A percentile compares a stretch with the other conserved stretches of the same genome.
Evolutionary conservation across 2,329 filamentous ascomycete genomes (phyloP).

Genomic region (Cytospora piceae): DNA sequence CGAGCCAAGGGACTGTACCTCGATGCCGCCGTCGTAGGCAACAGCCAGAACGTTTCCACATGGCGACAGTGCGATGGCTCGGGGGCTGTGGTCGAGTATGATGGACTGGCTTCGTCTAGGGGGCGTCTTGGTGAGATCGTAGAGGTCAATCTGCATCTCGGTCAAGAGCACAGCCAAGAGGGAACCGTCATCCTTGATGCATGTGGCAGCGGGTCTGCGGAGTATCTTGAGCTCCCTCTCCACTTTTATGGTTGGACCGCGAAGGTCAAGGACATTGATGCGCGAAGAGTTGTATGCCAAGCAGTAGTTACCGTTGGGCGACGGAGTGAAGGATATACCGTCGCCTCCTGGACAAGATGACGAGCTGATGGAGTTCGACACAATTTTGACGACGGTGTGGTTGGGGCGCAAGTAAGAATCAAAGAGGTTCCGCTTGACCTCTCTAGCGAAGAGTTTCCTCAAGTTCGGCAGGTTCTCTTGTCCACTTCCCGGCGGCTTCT

Average conservation of each 20-base stretch:
- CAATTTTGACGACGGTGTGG: slow-evolving; percentile 74
- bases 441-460: slow-evolving; percentile 67
- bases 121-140: slow-evolving; percentile 67
- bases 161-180: slow-evolving; percentile 79
- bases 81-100: slow-evolving; percentile 76
- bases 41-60: slow-evolving; percentile 81
- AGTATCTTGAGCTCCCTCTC: slow-evolving; percentile 79
- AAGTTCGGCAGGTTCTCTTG: slow-evolving; percentile 61
- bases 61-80: slow-evolving; percentile 78
- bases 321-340: slow-evolving; percentile 82
- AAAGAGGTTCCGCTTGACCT: slow-evolving; percentile 78
- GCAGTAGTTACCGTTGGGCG: slow-evolving; percentile 72
- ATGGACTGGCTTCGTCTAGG: slow-evolving; percentile 75
- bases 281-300: slow-evolving; percentile 85
- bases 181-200: slow-evolving; percentile 77
- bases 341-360: slow-evolving; percentile 83
- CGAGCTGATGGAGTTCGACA: slow-evolving; percentile 83
- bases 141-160: slow-evolving; percentile 85
- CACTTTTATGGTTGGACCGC: slow-evolving; percentile 62
- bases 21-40: slow-evolving; percentile 86
- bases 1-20: slow-evolving; percentile 75
- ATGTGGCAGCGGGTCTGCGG: slow-evolving; percentile 74
- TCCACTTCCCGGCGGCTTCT: slow-evolving; percentile 39
- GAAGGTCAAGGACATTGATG: slow-evolving; percentile 77
- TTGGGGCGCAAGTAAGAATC: slow-evolving; percentile 73